Base-by-base conservation (phyloP, 345 rosid species). In the Eucalyptus pumila region DNA sequence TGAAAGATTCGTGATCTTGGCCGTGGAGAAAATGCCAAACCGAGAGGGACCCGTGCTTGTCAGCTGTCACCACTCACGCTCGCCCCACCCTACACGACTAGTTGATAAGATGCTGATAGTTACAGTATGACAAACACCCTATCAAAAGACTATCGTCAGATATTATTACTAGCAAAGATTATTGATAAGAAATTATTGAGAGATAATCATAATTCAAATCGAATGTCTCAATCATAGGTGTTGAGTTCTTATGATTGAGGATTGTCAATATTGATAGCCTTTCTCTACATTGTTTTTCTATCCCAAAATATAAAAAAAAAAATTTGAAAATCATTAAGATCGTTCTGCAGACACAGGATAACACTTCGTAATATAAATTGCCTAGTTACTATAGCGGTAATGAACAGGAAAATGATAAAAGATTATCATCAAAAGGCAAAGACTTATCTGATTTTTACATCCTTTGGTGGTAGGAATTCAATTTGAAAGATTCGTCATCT, bases 271-370 rank as follows among this genome's bases (percentile, higher is more conserved):
- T 54, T 21, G 12, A 23, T 54, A 54, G 27, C 2, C 0, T 54
- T 23, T 23, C 1, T 9, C 27, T 23, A 23, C 0, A 1, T 56
- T 56, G 1, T 23, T 56, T 56, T 56, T 56, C 12, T 23, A 0
- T 5, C 24, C 27, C 52, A 14, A 47, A 47, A 47, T 47, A 50
- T 14, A 19, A 52, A 21, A 54, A 52, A 54, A 54, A 54, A 21
- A 8, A 9, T 26, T 6, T 24, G 3, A 56, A 24, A 24, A 24
- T 23, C 30, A 56, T 56, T 2, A 23, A 24, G 1, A 24, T 56
- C 2, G 30, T 23, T 5, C 0, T 9, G 0, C 0, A 26, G 0
- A 56, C 6, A 56, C 0, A 11, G 0, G 30, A 56, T 56, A 56
- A 4, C 6, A 23, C 2, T 56, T 56, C 0, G 1, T 56, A 56